A percentile compares a stretch with the other conserved stretches of the same genome.
Conservation (phyloP, 2,329 filamentous ascomycete genomes). For the Ilyonectria destructans region DNA sequence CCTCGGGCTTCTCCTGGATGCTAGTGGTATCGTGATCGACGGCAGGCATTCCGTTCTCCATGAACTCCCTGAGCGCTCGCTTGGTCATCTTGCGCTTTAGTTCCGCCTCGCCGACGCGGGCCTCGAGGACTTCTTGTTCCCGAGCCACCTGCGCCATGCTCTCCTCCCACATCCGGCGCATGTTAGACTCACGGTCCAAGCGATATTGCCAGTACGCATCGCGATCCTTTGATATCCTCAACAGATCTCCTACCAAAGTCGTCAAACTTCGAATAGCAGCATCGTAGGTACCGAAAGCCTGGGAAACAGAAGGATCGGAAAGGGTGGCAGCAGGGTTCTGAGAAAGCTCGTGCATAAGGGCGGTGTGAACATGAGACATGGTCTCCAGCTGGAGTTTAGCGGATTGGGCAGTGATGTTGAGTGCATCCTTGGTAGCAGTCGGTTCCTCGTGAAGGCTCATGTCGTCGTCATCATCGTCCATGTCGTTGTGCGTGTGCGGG, state of each 20-base stretch:
- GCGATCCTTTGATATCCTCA: conserved; percentile 93
- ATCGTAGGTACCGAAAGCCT: conserved; percentile 90
- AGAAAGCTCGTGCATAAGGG: conserved; percentile 78
- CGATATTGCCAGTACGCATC: conserved; percentile 97
- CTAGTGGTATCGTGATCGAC: conserved; percentile 52
- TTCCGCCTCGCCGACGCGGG: conserved; percentile 89
- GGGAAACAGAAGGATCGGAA: conserved; percentile 82
- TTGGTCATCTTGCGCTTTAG: conserved; percentile 92
- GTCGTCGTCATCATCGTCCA: conserved; percentile 83
- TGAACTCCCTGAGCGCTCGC: conserved; percentile 87
- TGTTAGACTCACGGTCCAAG: conserved; percentile 90
- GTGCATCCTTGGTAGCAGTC: conserved; percentile 88
- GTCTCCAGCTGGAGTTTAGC: conserved; percentile 94
- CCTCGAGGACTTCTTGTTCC: conserved; percentile 94
- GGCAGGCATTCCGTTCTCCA: conserved; percentile 69
- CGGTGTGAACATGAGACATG: conserved; percentile 87
- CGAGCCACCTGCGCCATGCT: conserved; percentile 98
- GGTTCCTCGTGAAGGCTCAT: conserved; percentile 83
- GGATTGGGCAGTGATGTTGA: conserved; percentile 97
- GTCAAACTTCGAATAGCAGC: conserved; percentile 91
- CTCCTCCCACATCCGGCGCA: conserved; percentile 98
- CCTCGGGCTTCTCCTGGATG: conserved; percentile 27
- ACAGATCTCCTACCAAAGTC: conserved; percentile 85
- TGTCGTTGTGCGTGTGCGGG: conserved; percentile 56
- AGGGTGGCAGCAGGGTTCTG: conserved; percentile 81